These are phyloP conservation scores for Xylaria sp. DNA, from an alignment of 2,329 filamentous ascomycete species.

Conservation along the genomic window DNA sequence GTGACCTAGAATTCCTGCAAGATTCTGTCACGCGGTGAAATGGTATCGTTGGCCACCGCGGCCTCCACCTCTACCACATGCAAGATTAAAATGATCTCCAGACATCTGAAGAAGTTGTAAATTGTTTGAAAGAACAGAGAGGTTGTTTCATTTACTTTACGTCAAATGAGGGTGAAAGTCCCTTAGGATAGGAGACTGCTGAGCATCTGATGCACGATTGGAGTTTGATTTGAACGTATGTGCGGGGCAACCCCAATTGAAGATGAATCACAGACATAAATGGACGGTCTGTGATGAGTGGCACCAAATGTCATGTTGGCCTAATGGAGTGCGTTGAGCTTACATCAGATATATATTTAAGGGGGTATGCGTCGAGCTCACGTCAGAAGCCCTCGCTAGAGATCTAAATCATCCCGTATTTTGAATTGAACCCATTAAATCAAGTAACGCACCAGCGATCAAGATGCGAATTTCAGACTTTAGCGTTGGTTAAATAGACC, in stretches of 20 bases:
- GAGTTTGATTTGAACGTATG: not conserved
- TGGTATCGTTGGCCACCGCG: constrained; percentile 13
- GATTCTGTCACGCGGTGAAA: constrained; percentile 7
- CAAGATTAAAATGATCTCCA: not conserved
- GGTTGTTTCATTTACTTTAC: not conserved
- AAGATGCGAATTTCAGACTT: too few relatives aligned
- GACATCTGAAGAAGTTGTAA: constrained; percentile 7
- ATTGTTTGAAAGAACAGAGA: not conserved
- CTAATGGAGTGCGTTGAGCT: too few relatives aligned
- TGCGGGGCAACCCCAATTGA: not conserved
- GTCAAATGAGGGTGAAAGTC: not conserved
- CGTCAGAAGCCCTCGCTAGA: not conserved
- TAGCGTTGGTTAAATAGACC: not conserved
- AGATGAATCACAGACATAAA: too few relatives aligned
- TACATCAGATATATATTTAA: not conserved
- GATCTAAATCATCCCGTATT: not conserved
- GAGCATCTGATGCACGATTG: not conserved
- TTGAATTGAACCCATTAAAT: not conserved
- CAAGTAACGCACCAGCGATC: too few relatives aligned
- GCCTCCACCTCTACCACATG: constrained; percentile 14
- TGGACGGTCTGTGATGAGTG: too few relatives aligned
- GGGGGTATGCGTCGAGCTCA: not conserved
- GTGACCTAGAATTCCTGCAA: not conserved
- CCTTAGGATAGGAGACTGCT: not conserved
- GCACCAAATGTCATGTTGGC: too few relatives aligned